These are phyloP conservation scores for Evansstolkia leycettana DNA, from an alignment of 495 filamentous ascomycete genomes.

Conservation along the genomic window DNA sequence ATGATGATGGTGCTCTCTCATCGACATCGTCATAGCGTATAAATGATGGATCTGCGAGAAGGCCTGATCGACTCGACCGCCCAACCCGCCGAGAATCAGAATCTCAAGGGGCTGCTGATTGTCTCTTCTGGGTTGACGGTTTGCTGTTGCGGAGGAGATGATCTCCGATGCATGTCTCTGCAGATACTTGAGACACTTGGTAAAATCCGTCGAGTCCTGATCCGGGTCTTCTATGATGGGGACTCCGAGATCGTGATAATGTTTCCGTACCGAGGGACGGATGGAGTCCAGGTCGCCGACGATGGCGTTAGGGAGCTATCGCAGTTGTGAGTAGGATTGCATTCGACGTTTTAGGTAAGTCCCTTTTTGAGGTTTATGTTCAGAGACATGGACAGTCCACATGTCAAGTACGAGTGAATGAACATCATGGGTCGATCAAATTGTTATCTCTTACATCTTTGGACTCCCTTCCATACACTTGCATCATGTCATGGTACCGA, in stretches of 20 bases:
- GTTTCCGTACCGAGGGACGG: slow-evolving; percentile 35
- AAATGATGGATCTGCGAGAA: slow-evolving; percentile 77
- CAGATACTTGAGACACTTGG: slow-evolving; percentile 61
- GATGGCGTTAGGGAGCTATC: slow-evolving; percentile 50
- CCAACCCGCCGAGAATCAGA: slow-evolving; percentile 69
- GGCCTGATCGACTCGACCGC: slow-evolving; percentile 84
- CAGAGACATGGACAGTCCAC: too few species aligned
- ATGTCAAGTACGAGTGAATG: too few species aligned
- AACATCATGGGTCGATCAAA: too few species aligned
- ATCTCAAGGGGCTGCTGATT: slow-evolving; percentile 28
- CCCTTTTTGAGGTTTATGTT: background rate
- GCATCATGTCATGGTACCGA: slow-evolving; percentile 47
- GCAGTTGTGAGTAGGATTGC: slow-evolving; percentile 1
- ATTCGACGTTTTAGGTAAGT: background rate
- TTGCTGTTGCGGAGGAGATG: slow-evolving; percentile 5
- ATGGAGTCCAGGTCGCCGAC: slow-evolving; percentile 89
- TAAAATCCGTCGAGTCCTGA: slow-evolving; percentile 78
- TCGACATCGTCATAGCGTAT: slow-evolving; percentile 29
- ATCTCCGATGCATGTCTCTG: slow-evolving; percentile 17
- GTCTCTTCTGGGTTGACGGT: background rate
- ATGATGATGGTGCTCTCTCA: slow-evolving; percentile 9
- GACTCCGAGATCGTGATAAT: slow-evolving; percentile 45
- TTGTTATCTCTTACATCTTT: slow-evolving; percentile 34
- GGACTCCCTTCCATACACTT: slow-evolving; percentile 16
- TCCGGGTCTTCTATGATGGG: slow-evolving; percentile 53